phyloP scores from a whole-genome alignment of 257 asterid species.

The Nemophila menziesii region DNA sequence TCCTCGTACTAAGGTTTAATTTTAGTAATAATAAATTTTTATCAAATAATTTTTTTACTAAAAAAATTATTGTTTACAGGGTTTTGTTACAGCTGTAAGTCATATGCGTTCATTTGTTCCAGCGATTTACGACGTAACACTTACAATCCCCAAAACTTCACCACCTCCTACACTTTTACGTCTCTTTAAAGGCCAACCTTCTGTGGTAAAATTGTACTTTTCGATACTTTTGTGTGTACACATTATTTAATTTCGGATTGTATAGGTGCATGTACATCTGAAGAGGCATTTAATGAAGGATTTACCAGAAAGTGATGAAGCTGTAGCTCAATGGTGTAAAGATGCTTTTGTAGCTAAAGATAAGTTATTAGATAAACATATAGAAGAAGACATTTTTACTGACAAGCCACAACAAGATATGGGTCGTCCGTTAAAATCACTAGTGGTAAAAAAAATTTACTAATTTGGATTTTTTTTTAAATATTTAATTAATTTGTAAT shows the following conservation, averaged over 20 bases:
- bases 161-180: conserved; percentile 83
- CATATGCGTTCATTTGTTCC: conserved; percentile 92
- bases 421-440: conserved; percentile 75
- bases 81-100: conserved; percentile 82
- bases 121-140: conserved; percentile 86
- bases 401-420: conserved; percentile 43
- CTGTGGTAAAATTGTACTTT: conserved; percentile 43
- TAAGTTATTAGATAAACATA: conserved; percentile 65
- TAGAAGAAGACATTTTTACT: conserved; percentile 49
- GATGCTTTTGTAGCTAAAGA: conserved; percentile 81
- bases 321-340: conserved; percentile 85
- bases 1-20: conserved; percentile 88
- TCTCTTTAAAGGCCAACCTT: conserved; percentile 78
- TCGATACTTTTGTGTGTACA: background rate
- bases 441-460: conserved; percentile 37
- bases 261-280: conserved; percentile 81
- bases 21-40: background rate
- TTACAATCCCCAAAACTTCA: conserved; percentile 70
- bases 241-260: background rate
- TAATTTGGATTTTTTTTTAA: background rate
- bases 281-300: conserved; percentile 71
- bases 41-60: background rate
- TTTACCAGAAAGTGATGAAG: conserved; percentile 73
- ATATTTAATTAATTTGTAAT: conserved; percentile 5
- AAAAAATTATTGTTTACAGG: conserved; percentile 44